Conservation (phyloP, 768 basidiomycete species). For the Clavulina sp. region DNA sequence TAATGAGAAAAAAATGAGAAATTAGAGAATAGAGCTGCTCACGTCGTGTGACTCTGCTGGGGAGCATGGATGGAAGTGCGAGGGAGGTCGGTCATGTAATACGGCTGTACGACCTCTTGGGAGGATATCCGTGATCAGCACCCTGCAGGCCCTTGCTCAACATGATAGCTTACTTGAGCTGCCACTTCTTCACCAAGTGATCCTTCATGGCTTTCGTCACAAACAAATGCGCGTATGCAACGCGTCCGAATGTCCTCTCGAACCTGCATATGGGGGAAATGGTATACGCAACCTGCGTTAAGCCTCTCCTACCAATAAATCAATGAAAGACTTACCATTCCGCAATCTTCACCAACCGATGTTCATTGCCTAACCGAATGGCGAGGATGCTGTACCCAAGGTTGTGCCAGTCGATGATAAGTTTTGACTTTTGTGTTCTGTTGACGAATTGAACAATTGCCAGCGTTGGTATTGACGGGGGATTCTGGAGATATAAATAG, state of each 20-base stretch:
- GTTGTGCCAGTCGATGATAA: slow-evolving; percentile 99
- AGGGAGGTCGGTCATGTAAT: slow-evolving; percentile 80
- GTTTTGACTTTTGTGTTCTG: slow-evolving; percentile 49
- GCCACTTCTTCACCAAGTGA: slow-evolving; percentile 51
- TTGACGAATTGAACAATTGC: slow-evolving; percentile 65
- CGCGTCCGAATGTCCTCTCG: slow-evolving; percentile 60
- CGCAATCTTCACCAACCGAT: slow-evolving; percentile 56
- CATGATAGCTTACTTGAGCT: slow-evolving; percentile 42
- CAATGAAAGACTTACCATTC: slow-evolving; percentile 34
- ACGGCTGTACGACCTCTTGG: slow-evolving; percentile 61
- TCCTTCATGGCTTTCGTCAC: slow-evolving; percentile 81
- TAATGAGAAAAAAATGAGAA: too few relatives aligned
- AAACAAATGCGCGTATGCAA: slow-evolving; percentile 80
- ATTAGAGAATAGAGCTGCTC: slow-evolving; percentile 10
- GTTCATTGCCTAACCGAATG: slow-evolving; percentile 50
- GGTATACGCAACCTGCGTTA: not conserved
- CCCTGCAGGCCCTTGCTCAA: not conserved
- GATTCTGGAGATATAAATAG: slow-evolving; percentile 42
- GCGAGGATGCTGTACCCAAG: slow-evolving; percentile 87
- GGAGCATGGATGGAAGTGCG: slow-evolving; percentile 56
- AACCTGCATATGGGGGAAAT: slow-evolving; percentile 36
- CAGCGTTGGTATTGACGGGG: slow-evolving; percentile 88
- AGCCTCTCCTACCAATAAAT: not conserved
- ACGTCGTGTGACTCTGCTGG: slow-evolving; percentile 66
- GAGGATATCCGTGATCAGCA: not conserved